Base-by-base conservation (phyloP, 2,329 filamentous ascomycete species). In the Ilyonectria mors-panacis region DNA sequence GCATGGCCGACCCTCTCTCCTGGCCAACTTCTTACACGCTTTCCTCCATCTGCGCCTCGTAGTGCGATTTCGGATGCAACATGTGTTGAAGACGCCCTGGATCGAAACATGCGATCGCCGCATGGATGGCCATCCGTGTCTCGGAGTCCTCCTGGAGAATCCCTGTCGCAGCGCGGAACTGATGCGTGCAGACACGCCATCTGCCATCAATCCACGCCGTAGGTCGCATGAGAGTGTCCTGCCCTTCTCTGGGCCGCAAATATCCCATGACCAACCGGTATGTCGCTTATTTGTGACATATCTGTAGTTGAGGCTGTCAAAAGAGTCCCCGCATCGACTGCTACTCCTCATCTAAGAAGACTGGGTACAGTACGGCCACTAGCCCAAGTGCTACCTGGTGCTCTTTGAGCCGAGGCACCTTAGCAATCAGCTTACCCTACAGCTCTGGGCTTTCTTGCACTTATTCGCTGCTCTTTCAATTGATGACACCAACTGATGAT, bases 51-150 rank as follows among this genome's bases (percentile, higher is more conserved):
- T n/a, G 6, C 7, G 17, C 15, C 6, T n/a, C 17, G 15, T 8
- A 42, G 39, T 42, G 60, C 48, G 23, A 21, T 23, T 33, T 33
- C 45, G 45, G 55, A 28, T 28, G 17, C 23, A 59, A 60, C 39
- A 50, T 50, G 48, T 15, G 44, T 13, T 26, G 44, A 12, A 23
- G 42, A 45, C 19, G 21, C 19, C 15, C 48, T 21, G 12, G 15
- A 55, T 50, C 57, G 23, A 65, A 65, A 59, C 56, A 65, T 56
- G 50, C 53, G 50, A 60, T 60, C 45, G 56, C 45, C 26, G 26
- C 63, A 60, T 65, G 57, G 63, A 45, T 57, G 19, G 51, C 37
- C 51, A 50, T 65, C 57, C 57, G 57, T 65, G 57, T 37, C 57
- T 65, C 63, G 57, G 63, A 65, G 63, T 45, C 35, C 51, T 65